phyloP scores from a whole-genome alignment of 179 eudicot species.

The Silene coronaria region DNA sequence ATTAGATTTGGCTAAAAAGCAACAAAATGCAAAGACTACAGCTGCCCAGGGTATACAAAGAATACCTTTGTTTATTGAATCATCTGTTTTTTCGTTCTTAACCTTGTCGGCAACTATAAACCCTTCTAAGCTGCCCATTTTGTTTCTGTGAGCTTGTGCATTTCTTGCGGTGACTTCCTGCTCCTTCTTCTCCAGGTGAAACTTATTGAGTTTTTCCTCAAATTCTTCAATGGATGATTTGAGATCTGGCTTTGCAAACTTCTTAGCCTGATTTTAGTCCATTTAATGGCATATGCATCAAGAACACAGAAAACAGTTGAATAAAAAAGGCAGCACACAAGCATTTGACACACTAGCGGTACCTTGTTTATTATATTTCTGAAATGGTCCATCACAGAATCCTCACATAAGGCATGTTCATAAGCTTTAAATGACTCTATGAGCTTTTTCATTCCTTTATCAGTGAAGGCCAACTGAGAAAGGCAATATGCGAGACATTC shows the following conservation, averaged over 20 bases:
- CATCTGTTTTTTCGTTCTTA: conserved; percentile 46
- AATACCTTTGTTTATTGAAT: conserved; percentile 46
- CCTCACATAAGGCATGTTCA: conserved; percentile 75
- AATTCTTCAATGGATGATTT: conserved; percentile 81
- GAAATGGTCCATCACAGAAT: conserved; percentile 79
- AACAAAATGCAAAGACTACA: neutral
- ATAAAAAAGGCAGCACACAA: neutral
- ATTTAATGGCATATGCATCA: neutral
- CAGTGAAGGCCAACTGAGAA: conserved; percentile 90
- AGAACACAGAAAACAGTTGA: neutral
- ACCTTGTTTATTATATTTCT: conserved; percentile 83
- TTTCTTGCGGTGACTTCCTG: conserved; percentile 74
- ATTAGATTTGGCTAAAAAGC: too few species aligned
- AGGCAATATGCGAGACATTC: conserved; percentile 91
- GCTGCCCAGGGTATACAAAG: neutral
- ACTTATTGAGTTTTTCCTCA: conserved; percentile 74
- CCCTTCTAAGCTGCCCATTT: conserved; percentile 44
- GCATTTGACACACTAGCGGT: conserved; percentile 6
- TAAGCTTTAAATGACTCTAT: conserved; percentile 80
- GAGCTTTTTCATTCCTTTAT: conserved; percentile 87
- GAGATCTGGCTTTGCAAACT: conserved; percentile 87
- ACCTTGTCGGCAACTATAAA: conserved; percentile 27
- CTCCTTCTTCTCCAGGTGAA: conserved; percentile 77
- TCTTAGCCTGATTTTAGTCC: conserved; percentile 55
- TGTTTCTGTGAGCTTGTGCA: conserved; percentile 71